A percentile compares a stretch with the other conserved stretches of the same genome.
Conservation (phyloP, 116 monocot species). For the Iris pallida region DNA sequence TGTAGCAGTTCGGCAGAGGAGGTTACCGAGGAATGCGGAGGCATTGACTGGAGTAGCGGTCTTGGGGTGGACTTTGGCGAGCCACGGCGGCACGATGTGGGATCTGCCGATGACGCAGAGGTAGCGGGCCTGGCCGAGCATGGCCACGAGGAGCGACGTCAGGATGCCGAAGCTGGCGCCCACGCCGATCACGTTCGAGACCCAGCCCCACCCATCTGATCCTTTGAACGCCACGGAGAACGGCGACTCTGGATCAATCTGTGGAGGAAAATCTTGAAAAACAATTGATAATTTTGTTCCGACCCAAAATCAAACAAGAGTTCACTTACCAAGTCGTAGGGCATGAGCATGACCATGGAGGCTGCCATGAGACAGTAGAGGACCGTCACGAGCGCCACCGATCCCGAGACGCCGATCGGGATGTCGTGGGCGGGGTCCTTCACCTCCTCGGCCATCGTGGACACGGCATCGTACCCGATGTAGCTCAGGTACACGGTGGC, state of each 20-base stretch:
- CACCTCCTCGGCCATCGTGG: conserved; percentile 98
- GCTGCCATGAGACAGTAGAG: conserved; percentile 92
- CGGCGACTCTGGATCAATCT: conserved; percentile 77
- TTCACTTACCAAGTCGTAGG: conserved; percentile 73
- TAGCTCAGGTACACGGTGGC: conserved; percentile 88
- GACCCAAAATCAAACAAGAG: too few species aligned
- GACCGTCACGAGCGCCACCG: conserved; percentile 67
- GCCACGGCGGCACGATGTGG: conserved; percentile 56
- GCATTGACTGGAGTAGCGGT: conserved; percentile 85
- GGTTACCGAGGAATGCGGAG: conserved; percentile 68
- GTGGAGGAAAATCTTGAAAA: too few species aligned
- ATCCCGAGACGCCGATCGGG: conserved; percentile 83
- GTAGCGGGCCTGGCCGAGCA: conserved; percentile 93
- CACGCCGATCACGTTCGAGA: conserved; percentile 69
- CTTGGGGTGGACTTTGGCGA: conserved; percentile 60
- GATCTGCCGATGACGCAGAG: conserved; percentile 92
- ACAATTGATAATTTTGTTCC: too few species aligned
- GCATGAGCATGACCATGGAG: conserved; percentile 83
- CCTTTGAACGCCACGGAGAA: conserved; percentile 66
- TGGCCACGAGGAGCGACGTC: conserved; percentile 74
- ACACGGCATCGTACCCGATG: conserved; percentile 96
- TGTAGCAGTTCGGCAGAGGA: too few species aligned
- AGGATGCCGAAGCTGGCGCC: conserved; percentile 93
- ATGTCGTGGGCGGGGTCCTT: conserved; percentile 62
- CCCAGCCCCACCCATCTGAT: conserved; percentile 71